These are phyloP conservation scores for Citrus trifoliata DNA, from an alignment of 345 rosid genomes.

Conservation along the genomic window DNA sequence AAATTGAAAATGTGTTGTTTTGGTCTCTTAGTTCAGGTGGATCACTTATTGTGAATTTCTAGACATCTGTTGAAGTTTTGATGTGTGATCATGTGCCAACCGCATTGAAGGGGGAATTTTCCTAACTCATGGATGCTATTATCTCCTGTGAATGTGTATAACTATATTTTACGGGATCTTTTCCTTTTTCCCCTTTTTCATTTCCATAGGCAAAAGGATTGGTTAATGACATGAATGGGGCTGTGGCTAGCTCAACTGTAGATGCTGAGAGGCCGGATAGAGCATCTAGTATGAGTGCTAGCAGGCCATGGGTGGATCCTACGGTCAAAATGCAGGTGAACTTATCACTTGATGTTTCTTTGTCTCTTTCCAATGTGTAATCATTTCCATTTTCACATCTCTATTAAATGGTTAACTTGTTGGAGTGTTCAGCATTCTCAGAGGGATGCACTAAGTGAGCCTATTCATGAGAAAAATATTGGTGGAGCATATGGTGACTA, in stretches of 20 bases:
- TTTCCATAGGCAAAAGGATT: slow-evolving; percentile 44
- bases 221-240: slow-evolving; percentile 32
- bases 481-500: slow-evolving; percentile 47
- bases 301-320: slow-evolving; percentile 61
- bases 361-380: neutral
- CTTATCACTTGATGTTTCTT: slow-evolving; percentile 4
- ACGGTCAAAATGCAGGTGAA: slow-evolving; percentile 56
- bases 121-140: neutral
- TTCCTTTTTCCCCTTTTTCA: slow-evolving; percentile 13
- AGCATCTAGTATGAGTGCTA: slow-evolving; percentile 33
- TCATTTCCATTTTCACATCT: slow-evolving; percentile 7
- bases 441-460: slow-evolving; percentile 50
- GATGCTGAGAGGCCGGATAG: slow-evolving; percentile 54
- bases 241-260: slow-evolving; percentile 34
- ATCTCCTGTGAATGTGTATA: neutral
- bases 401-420: slow-evolving; percentile 20
- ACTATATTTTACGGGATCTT: slow-evolving; percentile 2
- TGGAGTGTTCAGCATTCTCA: slow-evolving; percentile 51
- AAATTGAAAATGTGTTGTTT: neutral
- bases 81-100: neutral
- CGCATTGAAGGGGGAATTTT: neutral
- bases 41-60: neutral
- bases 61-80: neutral
- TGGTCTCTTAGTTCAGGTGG: neutral
- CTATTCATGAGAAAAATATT: slow-evolving; percentile 51